These are phyloP conservation scores for Colletotrichum sp. DNA, from an alignment of 2,329 filamentous ascomycete species.

Conservation along the genomic window DNA sequence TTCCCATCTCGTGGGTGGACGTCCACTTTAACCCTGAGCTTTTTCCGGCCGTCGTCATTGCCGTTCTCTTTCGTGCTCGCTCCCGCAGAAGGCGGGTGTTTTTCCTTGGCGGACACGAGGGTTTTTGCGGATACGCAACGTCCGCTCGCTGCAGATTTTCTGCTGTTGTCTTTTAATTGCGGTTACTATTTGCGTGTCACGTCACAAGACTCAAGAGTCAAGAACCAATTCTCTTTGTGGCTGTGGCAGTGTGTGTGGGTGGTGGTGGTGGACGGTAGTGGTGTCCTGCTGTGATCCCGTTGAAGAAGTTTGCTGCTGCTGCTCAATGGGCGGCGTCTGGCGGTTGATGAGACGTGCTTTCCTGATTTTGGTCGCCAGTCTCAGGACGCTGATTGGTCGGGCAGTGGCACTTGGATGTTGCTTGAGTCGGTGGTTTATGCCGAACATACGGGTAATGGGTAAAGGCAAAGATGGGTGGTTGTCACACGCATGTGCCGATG, in stretches of 20 bases:
- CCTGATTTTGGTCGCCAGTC: conserved; percentile 19
- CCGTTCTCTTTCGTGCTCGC: neutral
- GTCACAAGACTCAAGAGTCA: neutral
- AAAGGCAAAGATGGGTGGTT: neutral
- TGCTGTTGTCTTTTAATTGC: neutral
- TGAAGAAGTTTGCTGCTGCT: conserved; percentile 4
- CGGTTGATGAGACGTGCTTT: conserved; percentile 24
- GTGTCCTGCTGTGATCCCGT: conserved; percentile 8
- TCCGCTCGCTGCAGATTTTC: neutral
- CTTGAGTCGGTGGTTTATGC: conserved; percentile 18
- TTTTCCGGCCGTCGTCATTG: neutral
- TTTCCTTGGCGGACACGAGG: neutral
- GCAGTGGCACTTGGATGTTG: neutral
- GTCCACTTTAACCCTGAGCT: neutral
- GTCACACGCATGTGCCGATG: neutral
- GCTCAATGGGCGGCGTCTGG: conserved; percentile 12
- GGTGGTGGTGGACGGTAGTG: neutral
- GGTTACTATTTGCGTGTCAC: neutral
- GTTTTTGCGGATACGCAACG: neutral
- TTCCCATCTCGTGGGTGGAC: neutral
- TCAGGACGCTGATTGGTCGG: conserved; percentile 21
- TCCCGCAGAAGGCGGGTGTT: neutral
- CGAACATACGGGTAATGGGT: neutral
- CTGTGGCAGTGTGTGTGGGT: too few species aligned
- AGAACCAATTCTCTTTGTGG: neutral